Conservation (phyloP, 2,329 filamentous ascomycete genomes). For the Ophiocordyceps camponoti-rufipedis region DNA sequence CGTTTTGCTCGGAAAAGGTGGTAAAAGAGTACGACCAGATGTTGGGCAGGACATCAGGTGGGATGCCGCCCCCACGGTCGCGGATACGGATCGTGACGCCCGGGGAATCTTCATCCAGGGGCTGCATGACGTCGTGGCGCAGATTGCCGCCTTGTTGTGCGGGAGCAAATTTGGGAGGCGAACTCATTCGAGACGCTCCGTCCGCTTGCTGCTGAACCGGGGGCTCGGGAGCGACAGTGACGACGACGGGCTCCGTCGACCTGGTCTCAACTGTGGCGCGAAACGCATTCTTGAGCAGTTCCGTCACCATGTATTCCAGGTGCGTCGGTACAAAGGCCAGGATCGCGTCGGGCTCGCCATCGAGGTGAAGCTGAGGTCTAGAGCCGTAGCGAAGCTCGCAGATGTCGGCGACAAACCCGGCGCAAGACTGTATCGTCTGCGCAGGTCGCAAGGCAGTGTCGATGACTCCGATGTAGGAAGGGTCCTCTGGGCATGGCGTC, state of each 20-base stretch:
- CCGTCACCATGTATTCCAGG: conserved; percentile 91
- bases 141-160: conserved; percentile 18
- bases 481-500: conserved; percentile 30
- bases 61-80: conserved; percentile 87
- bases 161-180: conserved; percentile 11
- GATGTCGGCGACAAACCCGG: conserved; percentile 83
- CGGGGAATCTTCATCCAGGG: conserved; percentile 47
- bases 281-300: conserved; percentile 93
- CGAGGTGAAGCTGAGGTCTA: conserved; percentile 60
- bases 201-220: conserved; percentile 13
- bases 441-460: conserved; percentile 77
- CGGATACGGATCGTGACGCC: conserved; percentile 91
- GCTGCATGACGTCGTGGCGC: conserved; percentile 29
- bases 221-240: conserved; percentile 69
- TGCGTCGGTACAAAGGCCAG: conserved; percentile 94
- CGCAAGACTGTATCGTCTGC: conserved; percentile 65
- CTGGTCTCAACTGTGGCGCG: conserved; percentile 76
- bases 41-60: conserved; percentile 62
- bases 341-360: conserved; percentile 70
- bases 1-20: conserved; percentile 55
- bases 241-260: conserved; percentile 68
- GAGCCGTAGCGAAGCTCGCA: conserved; percentile 93
- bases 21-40: conserved; percentile 98
- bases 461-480: conserved; percentile 81
- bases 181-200: conserved; percentile 11